Percentiles rank a stretch among this genome's conserved stretches.
phyloP scores from a whole-genome alignment of 805 yeast genomes.

The Myxozyma geophila region DNA sequence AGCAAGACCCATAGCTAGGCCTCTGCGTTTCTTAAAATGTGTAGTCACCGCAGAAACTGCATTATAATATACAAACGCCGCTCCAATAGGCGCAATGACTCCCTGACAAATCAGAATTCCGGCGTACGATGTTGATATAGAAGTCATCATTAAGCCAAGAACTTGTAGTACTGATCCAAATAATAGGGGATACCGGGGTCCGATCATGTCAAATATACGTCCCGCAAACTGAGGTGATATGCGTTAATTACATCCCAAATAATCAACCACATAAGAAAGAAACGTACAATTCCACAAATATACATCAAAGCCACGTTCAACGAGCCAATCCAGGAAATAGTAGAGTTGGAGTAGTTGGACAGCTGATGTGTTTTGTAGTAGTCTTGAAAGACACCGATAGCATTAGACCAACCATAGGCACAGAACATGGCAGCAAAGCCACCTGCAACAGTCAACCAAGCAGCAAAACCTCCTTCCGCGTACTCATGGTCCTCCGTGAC shows the following conservation, averaged over 20 bases:
- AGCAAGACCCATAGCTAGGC: constrained; percentile 53
- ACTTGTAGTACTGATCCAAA: constrained; percentile 37
- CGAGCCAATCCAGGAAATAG: constrained; percentile 45
- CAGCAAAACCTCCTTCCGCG: constrained; percentile 11
- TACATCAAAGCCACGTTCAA: constrained; percentile 40
- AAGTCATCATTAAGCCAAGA: constrained; percentile 44
- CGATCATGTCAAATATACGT: constrained; percentile 39
- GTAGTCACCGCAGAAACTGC: constrained; percentile 52
- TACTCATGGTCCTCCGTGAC: neutral
- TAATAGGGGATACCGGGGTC: constrained; percentile 33
- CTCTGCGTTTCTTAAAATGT: constrained; percentile 52
- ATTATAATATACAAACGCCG: constrained; percentile 17
- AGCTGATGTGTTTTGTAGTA: constrained; percentile 39
- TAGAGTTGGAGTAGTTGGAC: constrained; percentile 35
- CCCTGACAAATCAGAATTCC: constrained; percentile 59
- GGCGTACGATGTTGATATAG: constrained; percentile 49
- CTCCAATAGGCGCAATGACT: constrained; percentile 23
- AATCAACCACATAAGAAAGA: neutral
- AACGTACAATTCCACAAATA: constrained; percentile 31
- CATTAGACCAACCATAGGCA: constrained; percentile 21
- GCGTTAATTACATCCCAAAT: neutral
- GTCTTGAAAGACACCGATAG: constrained; percentile 36
- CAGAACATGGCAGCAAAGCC: constrained; percentile 17
- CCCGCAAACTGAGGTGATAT: constrained; percentile 38
- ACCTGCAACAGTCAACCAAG: constrained; percentile 24